phyloP scores from a whole-genome alignment of 805 yeast genomes.

The Kluyveromyces aestuarii region DNA sequence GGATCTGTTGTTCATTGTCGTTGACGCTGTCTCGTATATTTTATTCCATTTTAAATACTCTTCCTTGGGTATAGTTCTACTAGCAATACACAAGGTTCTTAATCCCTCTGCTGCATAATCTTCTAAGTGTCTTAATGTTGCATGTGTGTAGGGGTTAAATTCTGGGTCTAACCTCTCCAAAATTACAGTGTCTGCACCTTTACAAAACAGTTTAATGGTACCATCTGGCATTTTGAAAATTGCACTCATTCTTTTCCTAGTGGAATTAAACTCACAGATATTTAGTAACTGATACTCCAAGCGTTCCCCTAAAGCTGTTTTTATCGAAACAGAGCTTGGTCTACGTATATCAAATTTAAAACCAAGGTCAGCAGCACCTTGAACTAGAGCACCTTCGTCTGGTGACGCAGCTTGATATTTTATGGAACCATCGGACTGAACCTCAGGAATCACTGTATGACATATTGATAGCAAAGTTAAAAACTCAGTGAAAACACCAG shows the following conservation, averaged over 20 bases:
- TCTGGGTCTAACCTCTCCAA: conserved; percentile 66
- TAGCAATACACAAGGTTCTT: conserved; percentile 88
- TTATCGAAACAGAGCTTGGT: conserved; percentile 72
- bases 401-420: conserved; percentile 99
- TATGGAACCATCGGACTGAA: conserved; percentile 49
- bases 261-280: conserved; percentile 93
- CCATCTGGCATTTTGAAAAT: conserved; percentile 94
- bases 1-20: conserved; percentile 66
- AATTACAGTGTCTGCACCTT: conserved; percentile 97
- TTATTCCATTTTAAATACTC: conserved; percentile 69
- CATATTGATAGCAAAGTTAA: conserved; percentile 81
- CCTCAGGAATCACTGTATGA: conserved; percentile 96
- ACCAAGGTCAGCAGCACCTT: conserved; percentile 89
- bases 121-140: conserved; percentile 81
- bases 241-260: conserved; percentile 96
- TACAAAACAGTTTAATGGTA: conserved; percentile 74
- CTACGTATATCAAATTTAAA: conserved; percentile 76
- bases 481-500: conserved; percentile 57
- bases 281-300: conserved; percentile 70
- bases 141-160: conserved; percentile 69
- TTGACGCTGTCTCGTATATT: conserved; percentile 68
- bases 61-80: conserved; percentile 64
- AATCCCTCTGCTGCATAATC: conserved; percentile 96
- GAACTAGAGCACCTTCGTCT: conserved; percentile 97
- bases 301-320: conserved; percentile 39